Evolutionary conservation across 257 asterid species (phyloP).

Genomic region (Salvia miltiorrhiza): DNA sequence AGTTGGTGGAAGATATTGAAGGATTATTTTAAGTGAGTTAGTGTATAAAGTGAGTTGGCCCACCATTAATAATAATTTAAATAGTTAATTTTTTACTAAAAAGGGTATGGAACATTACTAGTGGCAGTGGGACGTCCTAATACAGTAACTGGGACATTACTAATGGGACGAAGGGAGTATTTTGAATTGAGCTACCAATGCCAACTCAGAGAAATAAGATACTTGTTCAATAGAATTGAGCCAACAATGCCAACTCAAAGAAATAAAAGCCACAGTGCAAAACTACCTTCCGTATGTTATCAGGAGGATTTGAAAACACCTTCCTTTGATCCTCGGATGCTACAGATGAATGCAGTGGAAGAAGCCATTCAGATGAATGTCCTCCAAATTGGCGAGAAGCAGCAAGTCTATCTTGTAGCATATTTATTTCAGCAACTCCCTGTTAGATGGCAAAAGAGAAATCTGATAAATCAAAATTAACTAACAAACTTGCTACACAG

Average conservation of each 20-base stretch:
- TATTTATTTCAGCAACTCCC: constrained; percentile 94
- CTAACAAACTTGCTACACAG: not conserved
- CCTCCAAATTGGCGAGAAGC: constrained; percentile 82
- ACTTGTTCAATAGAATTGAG: constrained; percentile 4
- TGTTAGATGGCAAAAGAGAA: constrained; percentile 30
- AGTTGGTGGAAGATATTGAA: too few species aligned
- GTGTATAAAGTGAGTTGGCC: too few species aligned
- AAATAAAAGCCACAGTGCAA: not conserved
- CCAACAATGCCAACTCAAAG: not conserved
- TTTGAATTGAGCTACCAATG: too few species aligned
- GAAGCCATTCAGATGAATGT: constrained; percentile 83
- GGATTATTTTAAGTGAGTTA: too few species aligned
- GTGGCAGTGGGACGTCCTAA: too few species aligned
- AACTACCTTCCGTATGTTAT: constrained; percentile 80
- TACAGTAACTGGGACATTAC: too few species aligned
- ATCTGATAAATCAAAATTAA: not conserved
- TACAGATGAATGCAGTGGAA: constrained; percentile 91
- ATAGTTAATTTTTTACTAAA: too few species aligned
- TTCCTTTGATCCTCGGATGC: constrained; percentile 91
- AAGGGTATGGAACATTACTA: too few species aligned
- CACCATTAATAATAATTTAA: too few species aligned
- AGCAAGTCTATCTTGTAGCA: constrained; percentile 69
- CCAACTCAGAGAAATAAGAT: too few species aligned
- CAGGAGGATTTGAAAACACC: constrained; percentile 85
- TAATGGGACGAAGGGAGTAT: too few species aligned